Evolutionary conservation across 2,329 filamentous ascomycete species (phyloP).

Genomic region (Cordyceps cicadae): DNA sequence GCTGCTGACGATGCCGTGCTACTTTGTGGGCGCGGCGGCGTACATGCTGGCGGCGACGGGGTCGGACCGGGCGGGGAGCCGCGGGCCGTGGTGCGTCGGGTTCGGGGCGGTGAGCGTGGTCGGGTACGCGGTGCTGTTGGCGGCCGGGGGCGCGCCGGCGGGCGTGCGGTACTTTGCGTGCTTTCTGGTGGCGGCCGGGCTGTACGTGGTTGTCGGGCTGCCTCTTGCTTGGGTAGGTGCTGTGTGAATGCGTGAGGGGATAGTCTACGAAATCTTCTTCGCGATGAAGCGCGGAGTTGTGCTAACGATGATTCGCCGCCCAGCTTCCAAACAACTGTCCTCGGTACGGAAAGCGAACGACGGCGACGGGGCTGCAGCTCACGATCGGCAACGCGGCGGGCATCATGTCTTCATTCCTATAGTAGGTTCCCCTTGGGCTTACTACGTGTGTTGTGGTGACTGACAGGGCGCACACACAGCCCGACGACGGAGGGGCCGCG

Average conservation of each 20-base stretch:
- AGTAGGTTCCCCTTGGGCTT: conserved; percentile 23
- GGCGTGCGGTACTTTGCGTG: conserved; percentile 67
- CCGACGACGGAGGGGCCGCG: conserved; percentile 41
- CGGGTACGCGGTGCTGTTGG: conserved; percentile 61
- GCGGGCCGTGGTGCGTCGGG: conserved; percentile 55
- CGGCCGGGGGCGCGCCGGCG: conserved; percentile 47
- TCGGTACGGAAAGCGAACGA: conserved; percentile 67
- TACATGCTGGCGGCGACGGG: conserved; percentile 60
- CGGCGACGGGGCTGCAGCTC: conserved; percentile 62
- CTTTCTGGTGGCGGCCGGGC: conserved; percentile 64
- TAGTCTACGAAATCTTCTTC: too few species aligned
- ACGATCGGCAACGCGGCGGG: conserved; percentile 63
- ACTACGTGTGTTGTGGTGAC: too few species aligned
- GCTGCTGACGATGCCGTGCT: conserved; percentile 71
- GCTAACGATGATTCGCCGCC: background rate
- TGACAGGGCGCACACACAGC: conserved; percentile 19
- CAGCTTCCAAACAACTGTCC: conserved; percentile 58
- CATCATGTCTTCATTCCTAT: conserved; percentile 65
- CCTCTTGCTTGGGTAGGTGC: conserved; percentile 44
- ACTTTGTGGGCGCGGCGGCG: conserved; percentile 60
- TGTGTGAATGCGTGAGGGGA: too few species aligned
- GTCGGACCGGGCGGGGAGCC: conserved; percentile 58
- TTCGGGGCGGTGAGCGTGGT: conserved; percentile 56
- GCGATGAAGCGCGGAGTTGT: too few species aligned
- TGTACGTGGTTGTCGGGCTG: conserved; percentile 54